Conservation (phyloP, 495 filamentous ascomycete genomes). For the Cladorrhinum samala region DNA sequence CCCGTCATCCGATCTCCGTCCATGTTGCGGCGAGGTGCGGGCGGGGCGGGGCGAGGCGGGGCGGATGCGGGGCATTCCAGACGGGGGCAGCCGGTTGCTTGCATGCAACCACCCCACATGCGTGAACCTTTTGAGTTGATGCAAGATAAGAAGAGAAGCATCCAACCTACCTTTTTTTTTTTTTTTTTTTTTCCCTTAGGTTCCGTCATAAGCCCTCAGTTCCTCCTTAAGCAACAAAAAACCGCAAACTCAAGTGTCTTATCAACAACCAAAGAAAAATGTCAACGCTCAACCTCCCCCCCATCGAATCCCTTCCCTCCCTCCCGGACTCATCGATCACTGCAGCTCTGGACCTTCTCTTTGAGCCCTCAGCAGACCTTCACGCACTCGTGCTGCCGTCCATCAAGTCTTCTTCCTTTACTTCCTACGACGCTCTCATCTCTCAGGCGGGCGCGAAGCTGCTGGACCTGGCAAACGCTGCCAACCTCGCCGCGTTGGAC, state of each 20-base stretch:
- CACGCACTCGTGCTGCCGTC: conserved; percentile 64
- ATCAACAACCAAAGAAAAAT: background rate
- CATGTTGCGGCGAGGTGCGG: background rate
- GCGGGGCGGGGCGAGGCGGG: too few relatives aligned
- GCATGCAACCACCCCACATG: background rate
- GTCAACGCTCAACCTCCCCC: conserved; percentile 27
- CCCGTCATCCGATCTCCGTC: background rate
- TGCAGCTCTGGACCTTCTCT: conserved; percentile 71
- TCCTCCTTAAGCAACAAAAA: conserved; percentile 9
- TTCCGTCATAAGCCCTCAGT: background rate
- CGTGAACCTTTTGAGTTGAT: background rate
- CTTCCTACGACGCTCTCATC: conserved; percentile 28
- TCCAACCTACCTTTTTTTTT: background rate
- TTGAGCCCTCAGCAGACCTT: conserved; percentile 74
- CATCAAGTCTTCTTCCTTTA: conserved; percentile 57
- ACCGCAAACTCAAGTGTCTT: background rate
- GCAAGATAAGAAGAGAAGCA: background rate
- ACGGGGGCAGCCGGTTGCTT: too few relatives aligned
- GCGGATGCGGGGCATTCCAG: background rate
- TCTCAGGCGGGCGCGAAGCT: conserved; percentile 44
- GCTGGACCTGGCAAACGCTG: conserved; percentile 39
- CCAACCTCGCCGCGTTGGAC: too few relatives aligned
- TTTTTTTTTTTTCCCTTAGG: background rate
- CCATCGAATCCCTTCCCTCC: conserved; percentile 29
- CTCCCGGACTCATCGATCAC: conserved; percentile 49